Evolutionary conservation across 1,139 yeast genomes (phyloP).

Genomic region (Debaryomyces sp.): DNA sequence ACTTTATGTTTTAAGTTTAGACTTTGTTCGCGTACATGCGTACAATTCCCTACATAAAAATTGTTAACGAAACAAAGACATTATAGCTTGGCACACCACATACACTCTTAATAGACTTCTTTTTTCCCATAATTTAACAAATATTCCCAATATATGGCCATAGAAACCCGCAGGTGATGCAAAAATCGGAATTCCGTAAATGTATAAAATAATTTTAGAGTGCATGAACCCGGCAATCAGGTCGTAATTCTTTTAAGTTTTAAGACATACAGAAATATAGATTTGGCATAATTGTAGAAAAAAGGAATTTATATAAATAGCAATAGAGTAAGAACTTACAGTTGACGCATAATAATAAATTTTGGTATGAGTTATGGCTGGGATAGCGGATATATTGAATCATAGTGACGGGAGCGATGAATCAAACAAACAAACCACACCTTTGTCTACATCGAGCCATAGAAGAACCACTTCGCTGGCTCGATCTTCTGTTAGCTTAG

Average conservation of each 20-base stretch:
- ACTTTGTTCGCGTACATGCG: background rate
- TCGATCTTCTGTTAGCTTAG: background rate
- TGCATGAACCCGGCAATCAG: background rate
- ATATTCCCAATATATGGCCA: too few species aligned
- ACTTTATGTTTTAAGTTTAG: too few species aligned
- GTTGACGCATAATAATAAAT: too few species aligned
- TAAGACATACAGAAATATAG: background rate
- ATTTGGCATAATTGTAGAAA: background rate
- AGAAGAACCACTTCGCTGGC: background rate
- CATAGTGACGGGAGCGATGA: background rate
- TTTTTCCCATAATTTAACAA: too few species aligned
- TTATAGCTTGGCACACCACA: too few species aligned
- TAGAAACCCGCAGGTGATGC: too few species aligned
- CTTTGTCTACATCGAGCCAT: background rate
- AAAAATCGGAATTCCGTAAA: too few species aligned
- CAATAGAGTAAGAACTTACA: background rate
- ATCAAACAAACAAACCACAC: background rate
- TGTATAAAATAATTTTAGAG: background rate
- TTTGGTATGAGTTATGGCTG: slow-evolving; percentile 4
- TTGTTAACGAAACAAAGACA: too few species aligned
- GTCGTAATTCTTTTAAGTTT: background rate
- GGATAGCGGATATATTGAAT: slow-evolving; percentile 7
- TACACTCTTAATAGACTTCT: too few species aligned
- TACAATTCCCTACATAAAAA: too few species aligned
- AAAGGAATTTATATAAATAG: background rate